Base-by-base conservation (phyloP, 306 rosid genomes). In the Glycine soja region DNA sequence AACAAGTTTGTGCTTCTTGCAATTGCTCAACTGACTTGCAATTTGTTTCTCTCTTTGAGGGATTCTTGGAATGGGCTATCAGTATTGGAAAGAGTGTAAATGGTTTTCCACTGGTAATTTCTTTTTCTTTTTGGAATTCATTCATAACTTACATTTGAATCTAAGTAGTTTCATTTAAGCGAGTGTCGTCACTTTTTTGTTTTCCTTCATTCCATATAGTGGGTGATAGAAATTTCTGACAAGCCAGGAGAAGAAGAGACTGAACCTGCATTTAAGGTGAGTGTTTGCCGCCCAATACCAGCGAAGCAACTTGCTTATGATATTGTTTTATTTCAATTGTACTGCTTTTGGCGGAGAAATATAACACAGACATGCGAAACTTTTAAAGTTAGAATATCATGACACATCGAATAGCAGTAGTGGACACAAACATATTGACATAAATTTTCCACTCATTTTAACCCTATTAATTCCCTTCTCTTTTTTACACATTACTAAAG, bases 221-320 rank as follows among this genome's bases (percentile, higher is more conserved):
- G 91, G 99, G 99, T 88, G 68, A 95, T 95, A 74, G 99, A 95
- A 90, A 93, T 95, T 86, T 93, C 99, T 74, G 97, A 95, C 90
- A 93, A 89, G 88, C 94, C 98, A 1, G 98, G 99, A 54, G 87
- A 88, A 81, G 91, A 90, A 85, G 99, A 95, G 85, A 78, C 91
- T 54, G 89, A 95, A 80, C 97, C 99, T 85, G 96, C 99, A 61
- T 95, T 95, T 87, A 95, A 95, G 98, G 99, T 86, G 85, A 90
- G 78, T 84, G 76, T 51, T 86, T 52, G 76, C 51, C 56, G 40
- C 11, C 15, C 77, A 58, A 15, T 76, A 30, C 64, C 62, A 70
- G 59, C 46, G 65, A 76, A 80, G 56, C 46, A 77, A 43, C 38
- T 18, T 24, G 43, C 65, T 68, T 34, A 14, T 82, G 79, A 3